phyloP scores from a whole-genome alignment of 257 asterid species.

The Solanum neorickii region DNA sequence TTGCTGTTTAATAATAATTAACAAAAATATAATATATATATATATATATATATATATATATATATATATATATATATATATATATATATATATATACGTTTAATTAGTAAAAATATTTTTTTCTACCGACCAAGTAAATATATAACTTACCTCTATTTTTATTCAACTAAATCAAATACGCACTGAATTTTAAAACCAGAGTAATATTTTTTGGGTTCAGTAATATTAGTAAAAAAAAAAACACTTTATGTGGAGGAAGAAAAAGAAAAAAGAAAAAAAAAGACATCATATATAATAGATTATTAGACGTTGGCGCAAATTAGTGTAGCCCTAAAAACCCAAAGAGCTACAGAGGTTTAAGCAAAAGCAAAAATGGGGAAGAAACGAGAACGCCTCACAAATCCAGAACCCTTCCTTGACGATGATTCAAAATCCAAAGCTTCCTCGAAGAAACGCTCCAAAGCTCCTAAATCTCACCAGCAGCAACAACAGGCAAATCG shows the following conservation, averaged over 20 bases:
- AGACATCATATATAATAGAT: background rate
- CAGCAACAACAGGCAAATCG: constrained; percentile 37
- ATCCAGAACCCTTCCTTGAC: constrained; percentile 68
- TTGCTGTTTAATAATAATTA: background rate
- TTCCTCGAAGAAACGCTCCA: constrained; percentile 47
- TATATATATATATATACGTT: too few species aligned
- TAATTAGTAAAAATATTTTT: too few species aligned
- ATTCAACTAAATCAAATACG: background rate
- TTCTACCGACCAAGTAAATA: background rate
- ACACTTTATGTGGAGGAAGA: background rate
- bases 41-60: too few species aligned
- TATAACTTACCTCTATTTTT: background rate
- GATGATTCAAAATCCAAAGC: constrained; percentile 34
- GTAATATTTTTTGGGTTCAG: too few species aligned
- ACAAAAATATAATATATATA: too few species aligned
- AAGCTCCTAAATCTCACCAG: constrained; percentile 66
- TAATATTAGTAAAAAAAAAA: background rate
- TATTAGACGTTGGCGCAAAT: background rate
- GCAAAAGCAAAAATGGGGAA: constrained; percentile 34
- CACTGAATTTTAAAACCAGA: background rate
- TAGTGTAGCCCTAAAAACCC: background rate
- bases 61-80: too few species aligned
- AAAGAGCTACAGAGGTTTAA: background rate
- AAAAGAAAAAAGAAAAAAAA: background rate
- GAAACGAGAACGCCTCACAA: constrained; percentile 66